Base-by-base conservation (phyloP, 2,329 filamentous ascomycete species). In the Trichothecium roseum region DNA sequence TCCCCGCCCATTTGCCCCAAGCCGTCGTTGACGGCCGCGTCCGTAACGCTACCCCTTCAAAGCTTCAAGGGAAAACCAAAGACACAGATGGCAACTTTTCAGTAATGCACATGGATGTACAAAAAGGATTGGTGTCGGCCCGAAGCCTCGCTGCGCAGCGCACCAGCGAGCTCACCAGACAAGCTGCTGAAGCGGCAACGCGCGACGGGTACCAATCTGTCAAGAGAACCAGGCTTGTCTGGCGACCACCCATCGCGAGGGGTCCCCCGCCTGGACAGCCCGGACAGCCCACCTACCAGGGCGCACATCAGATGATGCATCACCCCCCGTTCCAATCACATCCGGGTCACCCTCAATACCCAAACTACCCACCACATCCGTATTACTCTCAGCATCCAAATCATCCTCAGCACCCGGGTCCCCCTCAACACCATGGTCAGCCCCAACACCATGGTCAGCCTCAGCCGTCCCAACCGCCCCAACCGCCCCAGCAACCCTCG, bases 51-150 rank as follows among this genome's bases (percentile, higher is more conserved):
- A 66, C 79, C 3, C 74, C 76, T 4, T 74, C 67, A 52, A 78
- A 77, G 50, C 58, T 79, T 36, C 74, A 78, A 48, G 71, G 72
- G 40, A 72, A 69, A 43, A 68, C 69, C 15, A 65, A 70, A 42
- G 59, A 62, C 18, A 68, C 66, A 45, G 71, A 70, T 40, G 74
- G 74, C 18, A 77, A 76, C 44, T 80, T 80, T 50, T 62, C 65
- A 31, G 71, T 79, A 28, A 76, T 80, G 66, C 72, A 77, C 38
- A 76, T 80, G 60, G 65, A 69, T 24, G 58, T 72, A 18, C 62
- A 56, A 48, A 55, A 59, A 41, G 10, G 10, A 6, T 62, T 66
- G 38, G 62, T 65, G 28, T 57, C 66, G 34, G 60, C 66, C 28
- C 60, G 70, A 32, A 64, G 69, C 47, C 66, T 67, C 35, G 66